Conservation (phyloP, 73 alveolate genomes). For the Blepharisma stoltei region DNA sequence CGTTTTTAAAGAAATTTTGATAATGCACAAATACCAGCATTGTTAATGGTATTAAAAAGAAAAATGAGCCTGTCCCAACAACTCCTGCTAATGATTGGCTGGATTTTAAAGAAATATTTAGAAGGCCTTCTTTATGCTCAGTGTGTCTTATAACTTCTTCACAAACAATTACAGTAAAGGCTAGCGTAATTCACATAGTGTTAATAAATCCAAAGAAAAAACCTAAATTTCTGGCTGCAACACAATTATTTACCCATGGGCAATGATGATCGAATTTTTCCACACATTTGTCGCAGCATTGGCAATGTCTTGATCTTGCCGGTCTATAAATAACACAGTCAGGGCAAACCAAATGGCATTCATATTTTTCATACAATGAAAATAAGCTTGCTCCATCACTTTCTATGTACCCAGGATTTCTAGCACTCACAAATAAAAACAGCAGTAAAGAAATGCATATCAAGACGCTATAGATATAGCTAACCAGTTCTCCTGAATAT, state of each 20-base stretch:
- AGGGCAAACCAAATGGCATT: conserved; percentile 43
- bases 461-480: neutral
- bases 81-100: conserved; percentile 2
- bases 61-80: neutral
- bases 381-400: neutral
- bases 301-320: conserved; percentile 61
- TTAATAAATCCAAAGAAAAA: conserved; percentile 29
- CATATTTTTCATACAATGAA: conserved; percentile 30
- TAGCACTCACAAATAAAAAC: neutral
- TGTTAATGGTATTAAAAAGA: conserved; percentile 30
- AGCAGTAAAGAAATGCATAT: neutral
- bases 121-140: neutral
- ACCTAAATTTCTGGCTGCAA: conserved; percentile 68
- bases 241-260: conserved; percentile 76
- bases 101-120: neutral
- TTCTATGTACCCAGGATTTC: conserved; percentile 28
- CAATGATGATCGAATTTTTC: conserved; percentile 77
- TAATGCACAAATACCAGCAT: conserved; percentile 32
- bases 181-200: neutral
- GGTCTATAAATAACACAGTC: conserved; percentile 55
- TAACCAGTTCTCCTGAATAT: neutral
- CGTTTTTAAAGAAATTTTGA: conserved; percentile 26
- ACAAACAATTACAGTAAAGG: neutral
- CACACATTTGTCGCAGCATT: conserved; percentile 65
- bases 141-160: neutral